Percentiles rank a stretch among this genome's conserved stretches.
phyloP scores from a whole-genome alignment of 257 asterid genomes.

The Fraxinus quadrangulata region DNA sequence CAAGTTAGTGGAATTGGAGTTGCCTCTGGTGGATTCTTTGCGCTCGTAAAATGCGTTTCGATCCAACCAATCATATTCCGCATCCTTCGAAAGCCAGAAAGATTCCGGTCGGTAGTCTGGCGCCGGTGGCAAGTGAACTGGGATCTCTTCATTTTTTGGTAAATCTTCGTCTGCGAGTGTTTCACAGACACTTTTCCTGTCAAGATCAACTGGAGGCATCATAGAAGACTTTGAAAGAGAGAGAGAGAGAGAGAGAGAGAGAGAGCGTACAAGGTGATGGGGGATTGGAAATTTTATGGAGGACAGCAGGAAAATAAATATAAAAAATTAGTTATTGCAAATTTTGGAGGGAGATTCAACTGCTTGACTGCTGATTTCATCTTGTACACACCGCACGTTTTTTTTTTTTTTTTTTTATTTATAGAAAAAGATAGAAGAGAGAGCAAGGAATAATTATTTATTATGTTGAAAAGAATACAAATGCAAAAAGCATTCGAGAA shows the following conservation, averaged over 20 bases:
- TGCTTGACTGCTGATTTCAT: conserved; percentile 28
- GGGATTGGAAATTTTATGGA: not conserved
- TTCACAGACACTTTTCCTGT: conserved; percentile 59
- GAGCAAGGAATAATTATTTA: not conserved
- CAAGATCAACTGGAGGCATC: conserved; percentile 67
- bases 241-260: conserved; percentile 13
- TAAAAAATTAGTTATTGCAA: not conserved
- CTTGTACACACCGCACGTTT: not conserved
- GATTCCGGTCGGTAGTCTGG: conserved; percentile 63
- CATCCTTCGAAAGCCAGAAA: conserved; percentile 65
- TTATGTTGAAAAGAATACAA: conserved; percentile 18
- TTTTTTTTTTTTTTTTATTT: not conserved
- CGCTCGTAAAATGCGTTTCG: conserved; percentile 63
- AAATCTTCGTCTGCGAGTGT: conserved; percentile 34
- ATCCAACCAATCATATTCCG: conserved; percentile 69
- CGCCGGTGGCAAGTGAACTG: conserved; percentile 17
- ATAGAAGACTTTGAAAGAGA: conserved; percentile 1
- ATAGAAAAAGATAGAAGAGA: conserved; percentile 4
- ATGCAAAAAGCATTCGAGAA: not conserved
- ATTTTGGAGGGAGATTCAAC: conserved; percentile 21
- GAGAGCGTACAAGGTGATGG: not conserved
- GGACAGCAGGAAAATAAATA: not conserved
- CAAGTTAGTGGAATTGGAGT: conserved; percentile 32
- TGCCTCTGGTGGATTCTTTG: conserved; percentile 63
- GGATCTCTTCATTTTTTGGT: conserved; percentile 21